phyloP scores from a whole-genome alignment of 306 rosid species.

The Sicyos edulis region DNA sequence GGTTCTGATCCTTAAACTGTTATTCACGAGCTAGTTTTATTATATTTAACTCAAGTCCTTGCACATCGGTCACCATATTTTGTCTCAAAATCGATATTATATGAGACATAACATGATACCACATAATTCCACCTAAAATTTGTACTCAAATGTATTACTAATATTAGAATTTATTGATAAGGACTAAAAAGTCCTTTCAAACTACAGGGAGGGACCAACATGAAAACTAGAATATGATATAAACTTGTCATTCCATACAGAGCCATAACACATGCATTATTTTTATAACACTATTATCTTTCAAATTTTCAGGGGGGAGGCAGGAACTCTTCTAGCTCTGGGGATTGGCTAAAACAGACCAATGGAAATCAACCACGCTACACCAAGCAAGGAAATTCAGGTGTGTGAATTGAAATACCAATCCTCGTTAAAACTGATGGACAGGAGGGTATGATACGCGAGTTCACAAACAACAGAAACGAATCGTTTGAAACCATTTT shows the following conservation, averaged over 20 bases:
- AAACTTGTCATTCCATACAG: background rate
- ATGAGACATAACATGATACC: background rate
- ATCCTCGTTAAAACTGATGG: slow-evolving; percentile 7
- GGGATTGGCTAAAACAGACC: slow-evolving; percentile 33
- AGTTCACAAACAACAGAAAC: background rate
- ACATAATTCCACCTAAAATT: background rate
- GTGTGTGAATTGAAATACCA: slow-evolving; percentile 15
- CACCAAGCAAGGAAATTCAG: slow-evolving; percentile 35
- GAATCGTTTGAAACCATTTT: background rate
- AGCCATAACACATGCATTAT: background rate
- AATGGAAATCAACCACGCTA: slow-evolving; percentile 32
- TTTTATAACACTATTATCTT: background rate
- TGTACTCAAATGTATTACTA: background rate
- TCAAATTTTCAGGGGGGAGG: slow-evolving; percentile 32
- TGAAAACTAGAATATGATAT: background rate
- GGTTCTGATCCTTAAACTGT: background rate
- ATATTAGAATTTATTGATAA: background rate
- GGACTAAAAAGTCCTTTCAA: background rate
- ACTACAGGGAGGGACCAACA: background rate
- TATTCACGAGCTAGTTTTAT: background rate
- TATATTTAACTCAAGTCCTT: background rate
- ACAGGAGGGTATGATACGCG: slow-evolving; percentile 6
- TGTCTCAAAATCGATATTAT: background rate
- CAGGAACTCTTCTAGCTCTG: slow-evolving; percentile 29
- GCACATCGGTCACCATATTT: background rate